Evolutionary conservation across 345 rosid species (phyloP).

Genomic region (Acer saccharum): DNA sequence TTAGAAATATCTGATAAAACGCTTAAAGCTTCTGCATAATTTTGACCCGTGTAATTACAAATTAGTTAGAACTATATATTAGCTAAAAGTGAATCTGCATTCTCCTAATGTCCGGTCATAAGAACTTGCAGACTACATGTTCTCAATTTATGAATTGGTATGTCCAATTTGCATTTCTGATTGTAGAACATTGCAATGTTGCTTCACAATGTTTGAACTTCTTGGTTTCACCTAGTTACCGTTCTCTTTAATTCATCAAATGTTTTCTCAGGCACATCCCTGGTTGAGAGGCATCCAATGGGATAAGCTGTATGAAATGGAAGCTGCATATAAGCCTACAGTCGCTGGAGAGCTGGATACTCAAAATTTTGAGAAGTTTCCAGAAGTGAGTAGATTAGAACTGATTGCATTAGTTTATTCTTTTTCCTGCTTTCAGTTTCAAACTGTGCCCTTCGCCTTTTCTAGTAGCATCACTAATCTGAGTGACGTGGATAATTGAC

Average conservation of each 20-base stretch:
- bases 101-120: background rate
- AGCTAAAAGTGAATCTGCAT: background rate
- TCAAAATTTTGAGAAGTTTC: slow-evolving; percentile 96
- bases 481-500: background rate
- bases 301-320: slow-evolving; percentile 88
- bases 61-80: background rate
- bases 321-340: slow-evolving; percentile 79
- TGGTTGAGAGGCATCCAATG: slow-evolving; percentile 81
- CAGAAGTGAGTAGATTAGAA: slow-evolving; percentile 67
- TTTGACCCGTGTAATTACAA: background rate
- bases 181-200: background rate
- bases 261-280: slow-evolving; percentile 64
- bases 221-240: slow-evolving; percentile 18
- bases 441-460: background rate
- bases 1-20: background rate
- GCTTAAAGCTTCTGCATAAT: slow-evolving; percentile 4
- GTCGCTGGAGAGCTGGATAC: slow-evolving; percentile 94
- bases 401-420: background rate
- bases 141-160: slow-evolving; percentile 5
- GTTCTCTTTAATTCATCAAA: slow-evolving; percentile 19
- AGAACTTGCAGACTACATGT: background rate
- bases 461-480: background rate
- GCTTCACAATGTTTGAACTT: background rate
- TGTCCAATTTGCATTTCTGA: slow-evolving; percentile 3
- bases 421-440: background rate